Base-by-base conservation (phyloP, 2,329 filamentous ascomycete genomes). In the Aspergillus carbonarius region DNA sequence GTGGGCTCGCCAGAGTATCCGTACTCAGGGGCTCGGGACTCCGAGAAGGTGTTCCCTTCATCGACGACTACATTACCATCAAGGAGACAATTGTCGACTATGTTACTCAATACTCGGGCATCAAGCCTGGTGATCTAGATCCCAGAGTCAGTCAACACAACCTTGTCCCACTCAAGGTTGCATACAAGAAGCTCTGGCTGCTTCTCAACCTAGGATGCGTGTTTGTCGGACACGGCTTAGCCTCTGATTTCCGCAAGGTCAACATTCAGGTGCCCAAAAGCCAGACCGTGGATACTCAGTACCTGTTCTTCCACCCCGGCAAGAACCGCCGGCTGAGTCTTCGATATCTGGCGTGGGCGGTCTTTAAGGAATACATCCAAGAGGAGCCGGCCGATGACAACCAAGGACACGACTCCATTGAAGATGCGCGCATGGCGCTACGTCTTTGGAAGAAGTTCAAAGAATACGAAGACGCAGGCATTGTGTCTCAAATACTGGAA, bases 141-240 rank as follows among this genome's bases (percentile, higher is more conserved):
- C 87, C 89, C 25, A 83, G 86, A 57, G 82, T 85, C n/a, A 90
- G 90, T 44, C 85, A 83, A 55, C 93, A 96, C 75, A 91, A 92
- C 55, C 84, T 98, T 0, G 88, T 98, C 8, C 85, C 90, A 1
- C 82, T 98, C 40, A 99, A 99, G 73, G 85, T 90, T 58, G 93
- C 91, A 1, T 99, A 98, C 82, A 99, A 99, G 78, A 97, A 97
- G 74, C 86, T 99, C 30, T 99, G 96, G 96, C 85, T 98, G 15
- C 83, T 99, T 17, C 84, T 99, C 32, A 99, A 99, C 71, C 83
- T 98, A 0, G 95, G 95, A 49, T 96, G 92, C 76, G 86, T 91
- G 62, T 99, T 99, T 72, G 85, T 99, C 5, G 95, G 95, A 2
- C 95, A 99, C 70, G 93, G 93, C 4, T 82, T 99, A 42, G 91